These are phyloP conservation scores for Alnus rubra DNA, from an alignment of 306 rosid species.

Conservation along the genomic window DNA sequence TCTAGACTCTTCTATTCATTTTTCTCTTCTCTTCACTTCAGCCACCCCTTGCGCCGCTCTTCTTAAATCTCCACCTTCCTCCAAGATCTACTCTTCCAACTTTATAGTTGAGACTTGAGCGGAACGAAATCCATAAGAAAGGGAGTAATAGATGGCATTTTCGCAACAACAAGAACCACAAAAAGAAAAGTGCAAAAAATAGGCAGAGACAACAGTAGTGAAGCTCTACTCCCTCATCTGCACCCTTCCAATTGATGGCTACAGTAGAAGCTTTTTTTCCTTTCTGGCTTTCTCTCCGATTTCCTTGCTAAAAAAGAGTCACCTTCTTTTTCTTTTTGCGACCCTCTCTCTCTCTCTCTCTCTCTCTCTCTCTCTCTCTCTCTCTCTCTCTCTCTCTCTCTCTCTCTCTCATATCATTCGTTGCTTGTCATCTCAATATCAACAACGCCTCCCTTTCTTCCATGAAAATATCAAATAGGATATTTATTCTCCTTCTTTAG, in stretches of 20 bases:
- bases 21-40: too few relatives aligned
- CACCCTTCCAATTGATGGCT: background rate
- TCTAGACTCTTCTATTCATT: too few relatives aligned
- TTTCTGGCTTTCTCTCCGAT: background rate
- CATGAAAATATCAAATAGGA: background rate
- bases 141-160: background rate
- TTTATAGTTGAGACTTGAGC: background rate
- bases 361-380: background rate
- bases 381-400: background rate
- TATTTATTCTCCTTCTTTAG: background rate
- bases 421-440: background rate
- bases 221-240: constrained; percentile 2
- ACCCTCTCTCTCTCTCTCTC: constrained; percentile 8
- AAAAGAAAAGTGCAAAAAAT: background rate
- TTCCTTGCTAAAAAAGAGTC: background rate
- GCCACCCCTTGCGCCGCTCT: too few relatives aligned
- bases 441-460: background rate
- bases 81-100: background rate
- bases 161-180: background rate
- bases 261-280: background rate
- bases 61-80: too few relatives aligned
- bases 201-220: background rate
- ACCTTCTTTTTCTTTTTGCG: background rate
- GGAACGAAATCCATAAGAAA: background rate
- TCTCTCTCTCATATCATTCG: background rate